These are phyloP conservation scores for Giardia muris DNA, from an alignment of 208 protist genomes.

Conservation along the genomic window DNA sequence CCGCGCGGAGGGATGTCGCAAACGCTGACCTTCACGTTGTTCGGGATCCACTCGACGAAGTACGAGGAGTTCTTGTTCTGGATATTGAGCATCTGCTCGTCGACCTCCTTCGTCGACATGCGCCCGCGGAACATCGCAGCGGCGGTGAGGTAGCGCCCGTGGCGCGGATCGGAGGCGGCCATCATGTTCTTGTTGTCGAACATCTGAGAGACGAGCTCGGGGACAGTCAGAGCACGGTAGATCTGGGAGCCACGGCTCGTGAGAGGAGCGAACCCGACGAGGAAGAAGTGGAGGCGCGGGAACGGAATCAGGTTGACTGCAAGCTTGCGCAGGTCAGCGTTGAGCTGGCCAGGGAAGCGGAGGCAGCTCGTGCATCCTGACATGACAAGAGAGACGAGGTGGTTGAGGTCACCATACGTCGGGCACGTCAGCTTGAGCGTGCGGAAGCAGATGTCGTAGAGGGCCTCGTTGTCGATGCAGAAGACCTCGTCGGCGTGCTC, in stretches of 20 bases:
- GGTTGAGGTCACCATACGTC: constrained; percentile 57
- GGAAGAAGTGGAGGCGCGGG: constrained; percentile 61
- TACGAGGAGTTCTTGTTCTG: constrained; percentile 52
- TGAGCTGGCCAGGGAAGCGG: constrained; percentile 59
- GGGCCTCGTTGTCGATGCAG: constrained; percentile 60
- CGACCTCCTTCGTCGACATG: constrained; percentile 59
- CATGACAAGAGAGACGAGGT: constrained; percentile 56
- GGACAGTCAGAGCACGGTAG: constrained; percentile 51
- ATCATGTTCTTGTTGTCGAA: constrained; percentile 61
- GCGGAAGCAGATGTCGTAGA: constrained; percentile 56
- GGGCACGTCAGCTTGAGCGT: constrained; percentile 56
- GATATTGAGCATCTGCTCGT: constrained; percentile 55
- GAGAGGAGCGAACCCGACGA: constrained; percentile 54
- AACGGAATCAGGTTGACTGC: constrained; percentile 58
- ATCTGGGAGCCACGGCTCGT: constrained; percentile 38
- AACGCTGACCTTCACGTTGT: constrained; percentile 64
- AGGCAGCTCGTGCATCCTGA: constrained; percentile 56
- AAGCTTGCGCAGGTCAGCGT: constrained; percentile 54
- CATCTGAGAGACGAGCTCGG: constrained; percentile 59
- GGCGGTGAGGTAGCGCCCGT: constrained; percentile 56
- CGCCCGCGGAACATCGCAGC: constrained; percentile 66
- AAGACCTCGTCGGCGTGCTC: constrained; percentile 53
- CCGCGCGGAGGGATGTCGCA: constrained; percentile 66
- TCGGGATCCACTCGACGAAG: constrained; percentile 65
- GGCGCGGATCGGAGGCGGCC: constrained; percentile 49